Evolutionary conservation across 805 yeast species (phyloP).

Genomic region (Brettanomyces naardenensis): DNA sequence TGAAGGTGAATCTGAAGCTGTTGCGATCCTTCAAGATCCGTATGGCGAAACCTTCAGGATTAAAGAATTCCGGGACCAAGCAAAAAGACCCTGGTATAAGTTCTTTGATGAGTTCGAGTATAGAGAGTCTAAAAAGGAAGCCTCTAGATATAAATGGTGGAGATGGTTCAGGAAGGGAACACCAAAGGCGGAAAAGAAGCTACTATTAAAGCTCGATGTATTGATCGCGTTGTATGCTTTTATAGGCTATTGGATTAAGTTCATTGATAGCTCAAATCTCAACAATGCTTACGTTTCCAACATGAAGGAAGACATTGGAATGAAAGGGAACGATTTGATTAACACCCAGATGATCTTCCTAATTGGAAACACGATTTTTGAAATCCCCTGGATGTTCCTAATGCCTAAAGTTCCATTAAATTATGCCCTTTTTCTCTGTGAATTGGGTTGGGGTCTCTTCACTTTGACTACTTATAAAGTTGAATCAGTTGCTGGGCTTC

Average conservation of each 20-base stretch:
- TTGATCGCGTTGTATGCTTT: constrained; percentile 17
- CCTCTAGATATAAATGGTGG: constrained; percentile 36
- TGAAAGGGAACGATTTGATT: constrained; percentile 17
- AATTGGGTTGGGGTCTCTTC: constrained; percentile 34
- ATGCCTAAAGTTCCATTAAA: constrained; percentile 41
- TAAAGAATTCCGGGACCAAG: constrained; percentile 44
- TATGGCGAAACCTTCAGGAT: constrained; percentile 7
- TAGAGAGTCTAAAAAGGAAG: constrained; percentile 30
- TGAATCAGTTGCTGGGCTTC: constrained; percentile 38
- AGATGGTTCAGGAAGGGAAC: constrained; percentile 51
- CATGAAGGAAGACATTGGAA: constrained; percentile 41
- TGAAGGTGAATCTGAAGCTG: no score
- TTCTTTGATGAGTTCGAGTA: constrained; percentile 59
- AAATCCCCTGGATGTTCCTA: constrained; percentile 50
- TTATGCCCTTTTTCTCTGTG: constrained; percentile 42
- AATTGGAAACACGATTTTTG: constrained; percentile 50
- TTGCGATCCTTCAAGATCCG: neutral
- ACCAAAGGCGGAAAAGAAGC: constrained; percentile 23
- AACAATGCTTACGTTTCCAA: constrained; percentile 61
- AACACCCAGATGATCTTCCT: constrained; percentile 20
- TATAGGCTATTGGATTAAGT: constrained; percentile 41
- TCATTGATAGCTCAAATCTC: constrained; percentile 49
- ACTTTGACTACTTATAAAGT: constrained; percentile 32
- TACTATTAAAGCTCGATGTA: constrained; percentile 10
- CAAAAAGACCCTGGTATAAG: constrained; percentile 45